Evolutionary conservation across 2,329 filamentous ascomycete species (phyloP).

Genomic region (Scleromitrula shiraiana): DNA sequence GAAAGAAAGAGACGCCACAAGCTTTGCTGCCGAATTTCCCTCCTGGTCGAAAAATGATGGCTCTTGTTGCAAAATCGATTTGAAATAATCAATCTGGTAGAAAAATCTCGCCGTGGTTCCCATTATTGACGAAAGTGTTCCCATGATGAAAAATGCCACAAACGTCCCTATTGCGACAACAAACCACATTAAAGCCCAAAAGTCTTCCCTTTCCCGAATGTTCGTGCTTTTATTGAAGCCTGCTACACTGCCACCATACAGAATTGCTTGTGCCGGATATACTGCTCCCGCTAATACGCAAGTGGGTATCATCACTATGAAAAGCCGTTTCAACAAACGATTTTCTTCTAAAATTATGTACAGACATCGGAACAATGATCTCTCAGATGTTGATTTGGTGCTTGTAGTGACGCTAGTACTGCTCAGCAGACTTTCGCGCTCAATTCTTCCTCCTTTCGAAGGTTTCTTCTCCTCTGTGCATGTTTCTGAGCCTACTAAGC

Average conservation of each 20-base stretch:
- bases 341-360: not conserved
- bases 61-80: slow-evolving; percentile 80
- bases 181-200: slow-evolving; percentile 10
- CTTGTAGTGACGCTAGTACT: not conserved
- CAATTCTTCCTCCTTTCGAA: slow-evolving; percentile 20
- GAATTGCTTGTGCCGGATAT: slow-evolving; percentile 69
- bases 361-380: not conserved
- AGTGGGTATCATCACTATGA: slow-evolving; percentile 43
- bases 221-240: slow-evolving; percentile 78
- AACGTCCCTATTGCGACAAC: slow-evolving; percentile 58
- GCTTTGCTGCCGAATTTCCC: slow-evolving; percentile 75
- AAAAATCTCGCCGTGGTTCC: slow-evolving; percentile 90
- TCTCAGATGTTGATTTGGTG: not conserved
- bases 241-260: slow-evolving; percentile 91
- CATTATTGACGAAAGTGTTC: slow-evolving; percentile 80
- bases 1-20: slow-evolving; percentile 80
- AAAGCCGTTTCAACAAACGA: slow-evolving; percentile 31
- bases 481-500: too few species aligned
- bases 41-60: slow-evolving; percentile 82
- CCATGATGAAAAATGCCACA: slow-evolving; percentile 91
- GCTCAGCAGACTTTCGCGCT: not conserved
- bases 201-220: slow-evolving; percentile 37
- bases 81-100: slow-evolving; percentile 57
- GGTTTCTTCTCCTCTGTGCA: not conserved
- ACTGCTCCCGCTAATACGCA: not conserved